Percentiles rank a stretch among this genome's conserved stretches.
Evolutionary conservation across 306 rosid species (phyloP).

Genomic region (Vigna mungo): DNA sequence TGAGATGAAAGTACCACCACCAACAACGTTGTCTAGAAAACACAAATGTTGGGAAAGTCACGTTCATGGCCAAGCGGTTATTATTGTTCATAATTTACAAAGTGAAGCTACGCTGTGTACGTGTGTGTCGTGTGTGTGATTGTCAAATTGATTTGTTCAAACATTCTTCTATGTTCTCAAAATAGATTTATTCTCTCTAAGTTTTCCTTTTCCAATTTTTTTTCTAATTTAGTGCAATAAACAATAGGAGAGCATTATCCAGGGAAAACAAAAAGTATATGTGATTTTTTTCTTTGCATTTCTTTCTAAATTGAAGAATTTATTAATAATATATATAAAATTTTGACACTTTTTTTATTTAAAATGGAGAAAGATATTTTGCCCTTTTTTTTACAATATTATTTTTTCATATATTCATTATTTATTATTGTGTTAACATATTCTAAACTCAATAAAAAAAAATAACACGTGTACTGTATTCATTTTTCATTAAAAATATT

Average conservation of each 20-base stretch:
- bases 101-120: not conserved
- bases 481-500: too few relatives aligned
- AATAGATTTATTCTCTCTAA: not conserved
- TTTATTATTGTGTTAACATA: too few relatives aligned
- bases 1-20: not conserved
- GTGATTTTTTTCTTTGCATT: too few relatives aligned
- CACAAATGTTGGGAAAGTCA: not conserved
- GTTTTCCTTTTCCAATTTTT: not conserved
- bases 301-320: too few relatives aligned
- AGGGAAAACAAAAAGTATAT: not conserved
- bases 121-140: not conserved
- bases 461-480: too few relatives aligned
- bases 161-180: conserved; percentile 5
- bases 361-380: too few relatives aligned
- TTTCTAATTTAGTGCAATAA: not conserved
- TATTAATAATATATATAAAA: too few relatives aligned
- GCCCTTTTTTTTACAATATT: too few relatives aligned
- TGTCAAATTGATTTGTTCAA: conserved; percentile 35
- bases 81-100: not conserved
- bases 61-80: conserved; percentile 13
- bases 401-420: too few relatives aligned
- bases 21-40: not conserved
- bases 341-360: too few relatives aligned
- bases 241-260: not conserved
- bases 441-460: too few relatives aligned